Conservation (phyloP, 768 basidiomycete species). For the Suillus subalutaceus region DNA sequence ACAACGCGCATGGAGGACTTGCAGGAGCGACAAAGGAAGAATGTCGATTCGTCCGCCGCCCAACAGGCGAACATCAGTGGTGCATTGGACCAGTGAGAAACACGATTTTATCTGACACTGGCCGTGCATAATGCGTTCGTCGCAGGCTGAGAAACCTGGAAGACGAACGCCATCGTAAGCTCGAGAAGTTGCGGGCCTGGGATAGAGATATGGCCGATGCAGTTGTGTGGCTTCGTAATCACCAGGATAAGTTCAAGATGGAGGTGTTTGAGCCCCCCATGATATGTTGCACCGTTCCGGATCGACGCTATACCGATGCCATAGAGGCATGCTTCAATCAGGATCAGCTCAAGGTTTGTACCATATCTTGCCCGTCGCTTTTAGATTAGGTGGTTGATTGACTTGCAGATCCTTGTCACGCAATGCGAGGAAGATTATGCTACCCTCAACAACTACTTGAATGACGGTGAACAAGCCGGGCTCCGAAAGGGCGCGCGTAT, state of each 20-base stretch:
- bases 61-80: slow-evolving; percentile 36
- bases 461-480: slow-evolving; percentile 59
- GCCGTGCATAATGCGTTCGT: background rate
- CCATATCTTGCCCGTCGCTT: background rate
- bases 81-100: slow-evolving; percentile 32
- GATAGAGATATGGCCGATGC: slow-evolving; percentile 66
- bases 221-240: slow-evolving; percentile 72
- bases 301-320: slow-evolving; percentile 61
- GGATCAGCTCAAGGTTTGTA: slow-evolving; percentile 64
- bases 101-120: background rate
- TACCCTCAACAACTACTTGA: slow-evolving; percentile 65
- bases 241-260: slow-evolving; percentile 70
- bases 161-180: slow-evolving; percentile 58
- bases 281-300: slow-evolving; percentile 69
- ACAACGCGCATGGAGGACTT: slow-evolving; percentile 35
- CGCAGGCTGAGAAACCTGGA: slow-evolving; percentile 58
- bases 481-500: slow-evolving; percentile 55
- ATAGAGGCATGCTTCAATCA: slow-evolving; percentile 73
- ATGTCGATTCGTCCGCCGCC: slow-evolving; percentile 37
- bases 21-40: slow-evolving; percentile 40
- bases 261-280: slow-evolving; percentile 86
- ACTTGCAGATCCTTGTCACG: slow-evolving; percentile 75
- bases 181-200: slow-evolving; percentile 52
- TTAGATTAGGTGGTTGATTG: background rate
- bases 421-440: slow-evolving; percentile 84